Evolutionary conservation across 2,329 filamentous ascomycete genomes (phyloP).

Genomic region (Fusarium brevicatenulatum): DNA sequence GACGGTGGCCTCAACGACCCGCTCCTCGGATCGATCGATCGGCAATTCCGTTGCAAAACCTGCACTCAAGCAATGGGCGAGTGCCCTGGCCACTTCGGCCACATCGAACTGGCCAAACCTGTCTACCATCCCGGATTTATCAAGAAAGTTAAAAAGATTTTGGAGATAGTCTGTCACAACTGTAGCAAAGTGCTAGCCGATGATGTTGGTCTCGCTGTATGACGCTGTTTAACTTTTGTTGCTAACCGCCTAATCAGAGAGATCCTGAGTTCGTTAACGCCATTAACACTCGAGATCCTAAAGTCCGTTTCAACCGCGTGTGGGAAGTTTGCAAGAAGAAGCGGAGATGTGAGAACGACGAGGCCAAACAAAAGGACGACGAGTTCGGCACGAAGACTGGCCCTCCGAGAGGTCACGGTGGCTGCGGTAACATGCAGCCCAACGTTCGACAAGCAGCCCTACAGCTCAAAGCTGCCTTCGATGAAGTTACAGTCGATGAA

Average conservation of each 20-base stretch:
- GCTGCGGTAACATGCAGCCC: constrained; percentile 92
- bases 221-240: constrained; percentile 65
- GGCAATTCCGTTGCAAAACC: constrained; percentile 94
- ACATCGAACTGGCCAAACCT: constrained; percentile 96
- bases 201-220: constrained; percentile 84
- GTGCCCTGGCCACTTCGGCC: constrained; percentile 97
- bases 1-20: constrained; percentile 95
- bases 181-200: constrained; percentile 98
- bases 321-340: constrained; percentile 94
- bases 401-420: constrained; percentile 73
- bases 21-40: constrained; percentile 94
- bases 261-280: constrained; percentile 86
- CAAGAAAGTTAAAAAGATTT: constrained; percentile 98
- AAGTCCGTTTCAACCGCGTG: constrained; percentile 91
- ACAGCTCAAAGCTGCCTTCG: constrained; percentile 79
- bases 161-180: constrained; percentile 99
- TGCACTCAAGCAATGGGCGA: constrained; percentile 96
- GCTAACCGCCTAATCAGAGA: constrained; percentile 75
- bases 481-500: constrained; percentile 76
- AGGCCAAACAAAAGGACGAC: constrained; percentile 74
- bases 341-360: constrained; percentile 82
- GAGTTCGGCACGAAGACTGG: constrained; percentile 72
- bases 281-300: constrained; percentile 87
- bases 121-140: constrained; percentile 97
- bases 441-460: constrained; percentile 88